phyloP scores from a whole-genome alignment of 495 filamentous ascomycete species.

The Opeltia flavorubescens region DNA sequence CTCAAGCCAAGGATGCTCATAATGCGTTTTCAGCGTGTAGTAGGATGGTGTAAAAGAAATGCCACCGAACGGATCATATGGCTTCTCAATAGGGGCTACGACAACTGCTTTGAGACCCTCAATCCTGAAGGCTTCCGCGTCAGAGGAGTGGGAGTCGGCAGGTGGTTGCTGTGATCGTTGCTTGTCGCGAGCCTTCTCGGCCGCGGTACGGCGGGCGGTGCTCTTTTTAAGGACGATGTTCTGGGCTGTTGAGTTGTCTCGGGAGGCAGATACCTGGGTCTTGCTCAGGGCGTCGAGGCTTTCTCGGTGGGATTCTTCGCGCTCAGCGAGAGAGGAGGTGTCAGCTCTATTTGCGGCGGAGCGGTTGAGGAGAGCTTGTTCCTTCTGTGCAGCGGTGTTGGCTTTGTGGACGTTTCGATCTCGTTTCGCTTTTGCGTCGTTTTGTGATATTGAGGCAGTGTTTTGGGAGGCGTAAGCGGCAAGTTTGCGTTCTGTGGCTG shows the following conservation, averaged over 20 bases:
- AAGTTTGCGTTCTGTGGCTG: constrained; percentile 56
- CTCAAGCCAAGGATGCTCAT: constrained; percentile 52
- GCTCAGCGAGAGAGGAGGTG: constrained; percentile 48
- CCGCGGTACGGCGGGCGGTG: constrained; percentile 32
- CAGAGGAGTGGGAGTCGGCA: constrained; percentile 16
- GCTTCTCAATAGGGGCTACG: constrained; percentile 47
- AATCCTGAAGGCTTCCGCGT: constrained; percentile 37
- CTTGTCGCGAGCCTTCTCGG: constrained; percentile 32
- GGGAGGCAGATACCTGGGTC: too few species aligned
- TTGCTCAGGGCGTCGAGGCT: constrained; percentile 36
- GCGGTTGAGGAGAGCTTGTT: constrained; percentile 41
- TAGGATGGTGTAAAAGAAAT: constrained; percentile 51
- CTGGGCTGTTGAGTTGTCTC: constrained; percentile 36
- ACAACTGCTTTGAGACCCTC: constrained; percentile 60
- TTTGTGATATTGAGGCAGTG: constrained; percentile 40
- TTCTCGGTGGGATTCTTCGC: constrained; percentile 45
- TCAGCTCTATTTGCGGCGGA: constrained; percentile 42
- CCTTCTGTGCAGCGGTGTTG: constrained; percentile 55
- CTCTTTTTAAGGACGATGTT: constrained; percentile 35
- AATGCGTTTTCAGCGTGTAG: constrained; percentile 49
- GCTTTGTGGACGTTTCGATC: constrained; percentile 41
- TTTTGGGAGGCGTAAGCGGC: constrained; percentile 54
- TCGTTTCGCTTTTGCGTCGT: constrained; percentile 35
- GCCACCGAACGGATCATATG: constrained; percentile 84
- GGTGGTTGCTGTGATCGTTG: constrained; percentile 14